These are phyloP conservation scores for Penicillium sp. DNA, from an alignment of 2,329 filamentous ascomycete genomes.

Conservation along the genomic window DNA sequence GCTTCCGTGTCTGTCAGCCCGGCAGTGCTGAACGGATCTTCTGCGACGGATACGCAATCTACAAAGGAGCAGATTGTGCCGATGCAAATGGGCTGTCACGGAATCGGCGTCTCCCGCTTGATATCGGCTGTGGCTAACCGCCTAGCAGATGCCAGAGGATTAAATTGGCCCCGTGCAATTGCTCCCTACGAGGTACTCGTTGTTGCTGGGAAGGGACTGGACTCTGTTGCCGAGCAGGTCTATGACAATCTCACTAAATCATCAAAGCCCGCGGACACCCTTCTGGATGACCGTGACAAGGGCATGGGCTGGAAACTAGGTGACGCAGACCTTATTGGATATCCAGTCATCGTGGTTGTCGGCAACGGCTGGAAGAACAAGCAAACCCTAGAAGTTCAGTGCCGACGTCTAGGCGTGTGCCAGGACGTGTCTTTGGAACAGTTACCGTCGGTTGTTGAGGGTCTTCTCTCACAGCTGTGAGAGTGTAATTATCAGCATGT, in stretches of 20 bases:
- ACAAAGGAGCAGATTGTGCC: constrained; percentile 44
- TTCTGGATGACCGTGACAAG: constrained; percentile 69
- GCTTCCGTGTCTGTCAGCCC: constrained; percentile 55
- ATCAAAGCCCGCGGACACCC: constrained; percentile 52
- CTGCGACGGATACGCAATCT: constrained; percentile 18
- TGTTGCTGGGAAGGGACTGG: constrained; percentile 51
- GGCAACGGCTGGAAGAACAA: constrained; percentile 63
- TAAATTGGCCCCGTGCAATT: constrained; percentile 84
- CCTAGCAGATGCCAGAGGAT: constrained; percentile 64
- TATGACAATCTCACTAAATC: constrained; percentile 56
- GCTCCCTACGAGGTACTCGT: constrained; percentile 77
- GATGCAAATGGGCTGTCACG: constrained; percentile 94
- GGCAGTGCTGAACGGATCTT: constrained; percentile 15
- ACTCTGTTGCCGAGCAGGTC: constrained; percentile 52
- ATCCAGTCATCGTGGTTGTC: constrained; percentile 75
- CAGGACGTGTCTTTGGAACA: constrained; percentile 53
- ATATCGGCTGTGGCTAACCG: constrained; percentile 80
- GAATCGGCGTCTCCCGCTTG: constrained; percentile 87
- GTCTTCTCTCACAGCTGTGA: constrained; percentile 52
- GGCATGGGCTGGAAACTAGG: constrained; percentile 77
- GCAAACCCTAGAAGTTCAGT: constrained; percentile 70
- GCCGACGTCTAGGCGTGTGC: constrained; percentile 61
- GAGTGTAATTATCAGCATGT: neutral
- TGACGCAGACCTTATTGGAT: constrained; percentile 85
- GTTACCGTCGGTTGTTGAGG: constrained; percentile 47